These are phyloP conservation scores for Fusarium subtropicale DNA, from an alignment of 2,329 filamentous ascomycete genomes.

Conservation along the genomic window DNA sequence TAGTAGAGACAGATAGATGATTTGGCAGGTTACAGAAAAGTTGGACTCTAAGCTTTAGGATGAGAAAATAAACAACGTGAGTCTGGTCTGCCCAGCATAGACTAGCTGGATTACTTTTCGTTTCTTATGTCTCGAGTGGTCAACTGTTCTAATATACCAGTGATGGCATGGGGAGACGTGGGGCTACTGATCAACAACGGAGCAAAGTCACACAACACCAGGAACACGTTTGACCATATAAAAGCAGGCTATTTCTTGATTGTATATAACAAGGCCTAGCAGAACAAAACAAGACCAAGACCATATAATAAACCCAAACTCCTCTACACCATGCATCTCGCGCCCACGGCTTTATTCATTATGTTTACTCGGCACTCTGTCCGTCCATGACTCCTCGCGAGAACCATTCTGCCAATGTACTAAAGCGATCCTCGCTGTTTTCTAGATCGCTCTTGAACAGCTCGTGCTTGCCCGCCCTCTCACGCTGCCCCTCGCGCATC, in stretches of 20 bases:
- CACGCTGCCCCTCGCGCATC: conserved; percentile 86
- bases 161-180: conserved; percentile 19
- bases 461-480: conserved; percentile 88
- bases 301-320: conserved; percentile 29
- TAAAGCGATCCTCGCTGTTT: conserved; percentile 83
- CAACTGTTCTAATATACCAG: too few relatives aligned
- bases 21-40: too few relatives aligned
- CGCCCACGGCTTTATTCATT: not conserved
- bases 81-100: too few relatives aligned
- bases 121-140: too few relatives aligned
- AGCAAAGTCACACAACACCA: conserved; percentile 1
- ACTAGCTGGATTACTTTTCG: too few relatives aligned
- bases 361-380: conserved; percentile 49
- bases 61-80: too few relatives aligned
- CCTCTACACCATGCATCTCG: conserved; percentile 36
- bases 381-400: conserved; percentile 87
- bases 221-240: not conserved
- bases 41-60: too few relatives aligned
- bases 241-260: conserved; percentile 9
- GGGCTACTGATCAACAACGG: too few relatives aligned
- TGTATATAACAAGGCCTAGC: not conserved
- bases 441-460: conserved; percentile 85
- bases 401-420: conserved; percentile 95
- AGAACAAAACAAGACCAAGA: conserved; percentile 8
- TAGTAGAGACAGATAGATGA: not conserved